Conservation (phyloP, 1,139 yeast species). For the Kodamaea sp. region DNA sequence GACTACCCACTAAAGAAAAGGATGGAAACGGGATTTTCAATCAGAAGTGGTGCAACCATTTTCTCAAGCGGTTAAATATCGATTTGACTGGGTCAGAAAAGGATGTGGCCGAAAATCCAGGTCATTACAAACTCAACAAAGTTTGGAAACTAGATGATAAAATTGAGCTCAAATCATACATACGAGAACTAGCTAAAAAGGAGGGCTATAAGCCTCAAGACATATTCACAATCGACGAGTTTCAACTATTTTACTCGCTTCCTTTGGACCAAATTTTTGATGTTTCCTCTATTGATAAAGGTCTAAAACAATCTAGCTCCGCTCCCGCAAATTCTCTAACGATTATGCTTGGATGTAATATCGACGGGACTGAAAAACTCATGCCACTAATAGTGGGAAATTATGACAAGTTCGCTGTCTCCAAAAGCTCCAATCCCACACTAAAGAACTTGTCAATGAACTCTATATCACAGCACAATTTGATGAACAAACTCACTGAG, state of each 20-base stretch:
- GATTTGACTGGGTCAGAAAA: slow-evolving; percentile 47
- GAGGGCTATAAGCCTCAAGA: slow-evolving; percentile 50
- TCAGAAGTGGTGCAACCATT: slow-evolving; percentile 66
- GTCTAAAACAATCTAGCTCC: slow-evolving; percentile 44
- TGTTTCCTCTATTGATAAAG: slow-evolving; percentile 48
- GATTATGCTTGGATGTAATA: slow-evolving; percentile 62
- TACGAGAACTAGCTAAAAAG: slow-evolving; percentile 31
- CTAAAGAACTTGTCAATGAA: slow-evolving; percentile 28
- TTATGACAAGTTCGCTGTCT: slow-evolving; percentile 54
- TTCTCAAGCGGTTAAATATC: slow-evolving; percentile 54
- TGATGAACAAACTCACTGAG: slow-evolving; percentile 51
- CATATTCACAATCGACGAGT: slow-evolving; percentile 62
- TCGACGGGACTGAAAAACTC: slow-evolving; percentile 63
- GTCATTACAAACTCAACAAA: slow-evolving; percentile 46
- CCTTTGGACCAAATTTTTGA: slow-evolving; percentile 63
- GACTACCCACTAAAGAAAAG: slow-evolving; percentile 53
- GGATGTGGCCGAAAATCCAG: slow-evolving; percentile 33
- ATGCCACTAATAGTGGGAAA: slow-evolving; percentile 64
- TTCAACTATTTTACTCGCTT: slow-evolving; percentile 58
- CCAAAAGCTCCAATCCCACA: slow-evolving; percentile 29
- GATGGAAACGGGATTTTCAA: slow-evolving; percentile 67
- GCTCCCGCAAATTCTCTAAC: slow-evolving; percentile 58
- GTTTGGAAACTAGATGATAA: slow-evolving; percentile 67
- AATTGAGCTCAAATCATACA: slow-evolving; percentile 37
- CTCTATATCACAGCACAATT: slow-evolving; percentile 21